Evolutionary conservation across 208 protist species (phyloP).

Genomic region (Leishmania mexicana): DNA sequence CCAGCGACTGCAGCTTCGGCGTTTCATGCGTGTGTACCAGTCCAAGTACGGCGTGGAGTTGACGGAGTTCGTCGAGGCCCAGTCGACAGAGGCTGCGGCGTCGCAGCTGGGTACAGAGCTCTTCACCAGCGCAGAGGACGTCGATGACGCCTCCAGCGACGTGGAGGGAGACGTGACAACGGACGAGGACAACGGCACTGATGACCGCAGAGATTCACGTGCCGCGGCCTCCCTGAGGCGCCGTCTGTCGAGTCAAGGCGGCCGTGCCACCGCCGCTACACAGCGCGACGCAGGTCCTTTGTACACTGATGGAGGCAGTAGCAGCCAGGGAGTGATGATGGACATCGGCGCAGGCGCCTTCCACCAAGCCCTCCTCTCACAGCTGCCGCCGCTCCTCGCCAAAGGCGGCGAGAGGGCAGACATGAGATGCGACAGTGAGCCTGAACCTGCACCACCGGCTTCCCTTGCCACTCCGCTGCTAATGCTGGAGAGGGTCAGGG

Average conservation of each 20-base stretch:
- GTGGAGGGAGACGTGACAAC: not conserved
- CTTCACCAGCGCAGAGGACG: conserved; percentile 3
- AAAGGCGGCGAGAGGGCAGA: not conserved
- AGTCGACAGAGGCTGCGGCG: not conserved
- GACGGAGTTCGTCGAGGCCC: conserved; percentile 2
- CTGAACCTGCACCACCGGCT: not conserved
- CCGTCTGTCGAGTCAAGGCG: not conserved
- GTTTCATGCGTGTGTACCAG: conserved; percentile 65
- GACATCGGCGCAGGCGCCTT: conserved; percentile 22
- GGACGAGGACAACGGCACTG: not conserved
- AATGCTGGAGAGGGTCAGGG: conserved; percentile 6
- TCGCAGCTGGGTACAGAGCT: conserved; percentile 4
- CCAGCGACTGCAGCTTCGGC: conserved; percentile 58
- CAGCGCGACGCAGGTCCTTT: not conserved
- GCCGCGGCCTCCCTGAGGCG: not conserved
- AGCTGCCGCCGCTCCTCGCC: conserved; percentile 22
- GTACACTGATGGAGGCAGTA: conserved; percentile 7
- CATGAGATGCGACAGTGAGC: not conserved
- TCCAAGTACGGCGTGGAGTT: conserved; percentile 43
- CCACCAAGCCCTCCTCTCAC: conserved; percentile 44
- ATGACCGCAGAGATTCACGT: not conserved
- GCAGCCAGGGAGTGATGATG: not conserved
- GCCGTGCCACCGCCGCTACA: not conserved
- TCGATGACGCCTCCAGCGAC: conserved; percentile 14
- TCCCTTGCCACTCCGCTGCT: not conserved